Evolutionary conservation across 2,329 filamentous ascomycete genomes (phyloP).

Genomic region (Colletotrichum falcatum): DNA sequence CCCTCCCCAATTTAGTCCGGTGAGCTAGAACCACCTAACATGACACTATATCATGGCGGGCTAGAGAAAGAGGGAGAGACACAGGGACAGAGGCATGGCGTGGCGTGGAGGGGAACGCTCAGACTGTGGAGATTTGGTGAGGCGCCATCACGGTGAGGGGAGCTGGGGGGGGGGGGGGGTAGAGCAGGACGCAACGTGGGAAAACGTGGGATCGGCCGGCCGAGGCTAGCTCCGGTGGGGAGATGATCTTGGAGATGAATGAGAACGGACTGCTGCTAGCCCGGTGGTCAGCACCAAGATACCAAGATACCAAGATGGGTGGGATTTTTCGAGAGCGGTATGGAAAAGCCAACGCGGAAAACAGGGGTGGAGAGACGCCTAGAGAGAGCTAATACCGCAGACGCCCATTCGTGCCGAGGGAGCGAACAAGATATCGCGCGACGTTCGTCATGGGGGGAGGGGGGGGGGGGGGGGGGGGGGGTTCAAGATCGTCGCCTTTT

Average conservation of each 20-base stretch:
- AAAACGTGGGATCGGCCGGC: constrained; percentile 18
- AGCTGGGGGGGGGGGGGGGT: background rate
- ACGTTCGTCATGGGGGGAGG: too few relatives aligned
- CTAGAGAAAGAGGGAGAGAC: background rate
- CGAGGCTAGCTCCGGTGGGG: background rate
- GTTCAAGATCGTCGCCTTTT: background rate
- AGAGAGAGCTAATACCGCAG: too few relatives aligned
- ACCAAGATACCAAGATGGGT: too few relatives aligned
- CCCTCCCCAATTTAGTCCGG: background rate
- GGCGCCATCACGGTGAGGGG: constrained; percentile 2
- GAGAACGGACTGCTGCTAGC: background rate
- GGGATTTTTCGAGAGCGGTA: background rate
- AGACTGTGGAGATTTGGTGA: constrained; percentile 39
- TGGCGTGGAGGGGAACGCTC: constrained; percentile 12
- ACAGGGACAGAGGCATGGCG: background rate
- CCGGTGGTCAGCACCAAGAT: background rate
- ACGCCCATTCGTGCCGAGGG: background rate
- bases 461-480: too few relatives aligned
- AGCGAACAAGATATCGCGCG: background rate
- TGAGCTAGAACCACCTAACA: background rate
- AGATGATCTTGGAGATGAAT: background rate
- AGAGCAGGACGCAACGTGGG: constrained; percentile 4
- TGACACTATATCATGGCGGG: background rate
- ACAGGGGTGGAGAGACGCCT: background rate
- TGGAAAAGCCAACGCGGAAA: background rate